phyloP scores from a whole-genome alignment of 1,284 basidiomycete genomes.

The Anthracocystis panici-leucophaei region DNA sequence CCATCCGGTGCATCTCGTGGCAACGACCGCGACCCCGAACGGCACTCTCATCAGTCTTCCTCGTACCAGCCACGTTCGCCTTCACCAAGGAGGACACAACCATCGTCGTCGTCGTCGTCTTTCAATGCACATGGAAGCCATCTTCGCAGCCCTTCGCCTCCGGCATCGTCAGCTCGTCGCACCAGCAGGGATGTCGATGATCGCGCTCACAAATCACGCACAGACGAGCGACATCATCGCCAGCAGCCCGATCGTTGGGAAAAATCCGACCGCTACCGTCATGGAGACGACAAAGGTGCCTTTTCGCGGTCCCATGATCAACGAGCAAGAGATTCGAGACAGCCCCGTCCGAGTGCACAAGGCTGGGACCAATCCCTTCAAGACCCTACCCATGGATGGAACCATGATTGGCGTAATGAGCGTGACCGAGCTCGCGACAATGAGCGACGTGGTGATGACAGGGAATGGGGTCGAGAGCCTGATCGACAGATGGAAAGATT shows the following conservation, averaged over 20 bases:
- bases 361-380: slow-evolving; percentile 3
- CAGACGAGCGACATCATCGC: slow-evolving; percentile 9
- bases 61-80: slow-evolving; percentile 30
- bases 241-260: slow-evolving; percentile 7
- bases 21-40: slow-evolving; percentile 19
- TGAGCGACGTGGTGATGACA: slow-evolving; percentile 4
- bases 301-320: slow-evolving; percentile 2
- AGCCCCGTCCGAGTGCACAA: neutral
- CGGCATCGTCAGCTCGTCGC: slow-evolving; percentile 5
- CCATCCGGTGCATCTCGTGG: neutral
- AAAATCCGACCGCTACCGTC: slow-evolving; percentile 3
- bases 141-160: slow-evolving; percentile 35
- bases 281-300: neutral
- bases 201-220: neutral
- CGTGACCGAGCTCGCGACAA: neutral
- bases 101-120: neutral
- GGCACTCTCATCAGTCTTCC: neutral
- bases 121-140: neutral
- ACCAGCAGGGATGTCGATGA: slow-evolving; percentile 7
- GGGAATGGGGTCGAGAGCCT: slow-evolving; percentile 4
- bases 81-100: slow-evolving; percentile 10
- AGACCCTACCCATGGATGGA: neutral
- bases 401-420: slow-evolving; percentile 7
- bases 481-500: slow-evolving; percentile 14
- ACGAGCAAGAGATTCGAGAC: slow-evolving; percentile 6